phyloP scores from a whole-genome alignment of 306 rosid species.

The Cucumis sativus region Cucumber_9930_V3 NC_026660.2:1621501-1622000 shows the following conservation, averaged over 20 bases:
- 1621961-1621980: not conserved
- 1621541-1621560: not conserved
- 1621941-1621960: not conserved
- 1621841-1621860: not conserved
- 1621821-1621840: not conserved
- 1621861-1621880: not conserved
- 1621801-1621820: not conserved
- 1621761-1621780: too few species aligned
- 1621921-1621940: not conserved
- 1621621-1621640: not conserved
- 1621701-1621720: too few species aligned
- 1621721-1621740: too few species aligned
- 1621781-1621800: not conserved
- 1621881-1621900: not conserved
- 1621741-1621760: too few species aligned
- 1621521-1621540: not conserved
- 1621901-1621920: not conserved
- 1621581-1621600: not conserved
- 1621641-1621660: not conserved
- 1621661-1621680: too few species aligned
- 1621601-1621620: not conserved
- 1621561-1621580: not conserved
- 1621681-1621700: too few species aligned
- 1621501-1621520: not conserved
- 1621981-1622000: conserved; percentile 4